Evolutionary conservation across 306 rosid species (phyloP).

Genomic region (Gleditsia sinensis): DNA sequence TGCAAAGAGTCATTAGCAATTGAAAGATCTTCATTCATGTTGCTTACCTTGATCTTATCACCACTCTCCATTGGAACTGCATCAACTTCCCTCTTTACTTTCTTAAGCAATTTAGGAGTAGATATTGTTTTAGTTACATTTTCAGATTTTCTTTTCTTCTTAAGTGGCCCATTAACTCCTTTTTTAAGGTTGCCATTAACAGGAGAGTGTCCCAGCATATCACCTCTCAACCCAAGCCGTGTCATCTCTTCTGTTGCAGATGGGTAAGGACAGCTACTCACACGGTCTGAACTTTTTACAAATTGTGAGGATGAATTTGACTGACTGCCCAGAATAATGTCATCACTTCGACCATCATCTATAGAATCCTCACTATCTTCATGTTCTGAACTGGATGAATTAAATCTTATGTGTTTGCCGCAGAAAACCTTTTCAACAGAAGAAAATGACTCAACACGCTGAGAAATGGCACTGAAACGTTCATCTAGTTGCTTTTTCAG

Average conservation of each 20-base stretch:
- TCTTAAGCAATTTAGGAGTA: slow-evolving; percentile 35
- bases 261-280: slow-evolving; percentile 86
- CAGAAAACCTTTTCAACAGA: slow-evolving; percentile 47
- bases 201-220: slow-evolving; percentile 34
- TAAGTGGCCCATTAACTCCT: slow-evolving; percentile 38
- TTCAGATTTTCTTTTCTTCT: slow-evolving; percentile 48
- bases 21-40: slow-evolving; percentile 36
- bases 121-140: slow-evolving; percentile 27
- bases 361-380: slow-evolving; percentile 51
- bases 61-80: slow-evolving; percentile 22
- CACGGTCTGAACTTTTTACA: slow-evolving; percentile 55
- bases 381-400: slow-evolving; percentile 67
- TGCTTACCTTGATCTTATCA: slow-evolving; percentile 17
- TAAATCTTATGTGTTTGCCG: slow-evolving; percentile 78
- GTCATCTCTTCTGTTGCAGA: slow-evolving; percentile 80
- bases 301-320: slow-evolving; percentile 44
- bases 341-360: slow-evolving; percentile 39
- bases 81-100: slow-evolving; percentile 38
- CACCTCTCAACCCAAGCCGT: slow-evolving; percentile 64
- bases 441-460: slow-evolving; percentile 80
- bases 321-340: slow-evolving; percentile 28
- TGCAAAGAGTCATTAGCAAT: slow-evolving; percentile 50
- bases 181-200: slow-evolving; percentile 40
- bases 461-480: slow-evolving; percentile 69
- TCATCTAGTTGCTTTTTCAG: slow-evolving; percentile 60